Evolutionary conservation across 1,284 basidiomycete species (phyloP).

Genomic region (Fomitopsis betulina): DNA sequence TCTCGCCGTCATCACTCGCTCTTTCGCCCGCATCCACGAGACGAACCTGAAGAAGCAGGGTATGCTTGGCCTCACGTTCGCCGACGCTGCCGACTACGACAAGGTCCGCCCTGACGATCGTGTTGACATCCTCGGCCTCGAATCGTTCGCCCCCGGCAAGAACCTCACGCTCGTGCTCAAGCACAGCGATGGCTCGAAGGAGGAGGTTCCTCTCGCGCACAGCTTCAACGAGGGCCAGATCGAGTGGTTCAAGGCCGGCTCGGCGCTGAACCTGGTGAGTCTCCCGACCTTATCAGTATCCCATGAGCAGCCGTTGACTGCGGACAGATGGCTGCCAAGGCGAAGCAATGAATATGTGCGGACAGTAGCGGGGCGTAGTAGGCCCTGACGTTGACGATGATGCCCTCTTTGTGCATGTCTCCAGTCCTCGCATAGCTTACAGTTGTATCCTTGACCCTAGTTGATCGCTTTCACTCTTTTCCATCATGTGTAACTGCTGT

Average conservation of each 20-base stretch:
- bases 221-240: slow-evolving; percentile 90
- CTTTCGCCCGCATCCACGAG: slow-evolving; percentile 98
- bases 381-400: not conserved
- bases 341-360: not conserved
- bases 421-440: not conserved
- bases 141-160: slow-evolving; percentile 84
- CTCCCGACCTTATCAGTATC: slow-evolving; percentile 12
- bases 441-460: not conserved
- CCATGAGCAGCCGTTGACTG: not conserved
- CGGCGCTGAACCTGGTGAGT: slow-evolving; percentile 76
- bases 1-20: slow-evolving; percentile 91
- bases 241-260: slow-evolving; percentile 93
- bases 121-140: slow-evolving; percentile 81
- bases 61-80: slow-evolving; percentile 91
- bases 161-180: slow-evolving; percentile 78
- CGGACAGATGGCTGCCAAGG: slow-evolving; percentile 3
- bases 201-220: slow-evolving; percentile 71
- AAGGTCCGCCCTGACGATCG: slow-evolving; percentile 81
- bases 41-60: slow-evolving; percentile 98
- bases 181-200: slow-evolving; percentile 77
- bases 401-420: not conserved
- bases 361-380: not conserved
- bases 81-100: slow-evolving; percentile 87
- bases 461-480: not conserved
- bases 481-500: not conserved